Percentiles rank a stretch among this genome's conserved stretches.
Conservation (phyloP, 2,329 filamentous ascomycete genomes). For the Clarireedia homoeocarpa region DNA sequence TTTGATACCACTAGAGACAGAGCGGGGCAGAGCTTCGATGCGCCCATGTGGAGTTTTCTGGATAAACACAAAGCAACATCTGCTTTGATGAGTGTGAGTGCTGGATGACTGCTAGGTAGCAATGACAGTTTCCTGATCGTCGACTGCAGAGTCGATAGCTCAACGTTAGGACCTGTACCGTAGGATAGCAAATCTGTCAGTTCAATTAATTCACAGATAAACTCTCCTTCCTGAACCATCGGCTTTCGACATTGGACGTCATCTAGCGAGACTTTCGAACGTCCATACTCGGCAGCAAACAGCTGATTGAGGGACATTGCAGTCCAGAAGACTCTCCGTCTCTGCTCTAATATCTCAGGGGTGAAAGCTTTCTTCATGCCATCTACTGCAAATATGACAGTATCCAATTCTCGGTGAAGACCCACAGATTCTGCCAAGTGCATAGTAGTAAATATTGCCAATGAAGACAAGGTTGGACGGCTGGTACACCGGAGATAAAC, state of each 20-base stretch:
- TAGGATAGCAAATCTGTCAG: slow-evolving; percentile 12
- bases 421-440: slow-evolving; percentile 26
- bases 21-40: not conserved
- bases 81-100: slow-evolving; percentile 14
- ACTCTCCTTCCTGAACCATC: slow-evolving; percentile 8
- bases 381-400: slow-evolving; percentile 8
- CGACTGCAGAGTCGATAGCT: not conserved
- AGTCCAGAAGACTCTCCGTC: slow-evolving; percentile 20
- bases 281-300: slow-evolving; percentile 18
- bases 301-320: slow-evolving; percentile 16
- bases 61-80: slow-evolving; percentile 16
- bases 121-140: slow-evolving; percentile 3
- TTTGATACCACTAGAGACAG: slow-evolving; percentile 7
- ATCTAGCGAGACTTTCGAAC: slow-evolving; percentile 17
- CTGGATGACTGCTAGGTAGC: not conserved
- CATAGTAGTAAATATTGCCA: slow-evolving; percentile 21
- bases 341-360: slow-evolving; percentile 10
- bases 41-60: slow-evolving; percentile 10
- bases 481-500: slow-evolving; percentile 25
- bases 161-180: slow-evolving; percentile 1
- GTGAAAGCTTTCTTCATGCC: slow-evolving; percentile 5
- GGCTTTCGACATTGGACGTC: slow-evolving; percentile 11
- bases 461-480: slow-evolving; percentile 22
- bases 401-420: slow-evolving; percentile 23
- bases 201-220: slow-evolving; percentile 12